Conservation (phyloP, 208 protist genomes). For the Crithidia expoeki region DNA sequence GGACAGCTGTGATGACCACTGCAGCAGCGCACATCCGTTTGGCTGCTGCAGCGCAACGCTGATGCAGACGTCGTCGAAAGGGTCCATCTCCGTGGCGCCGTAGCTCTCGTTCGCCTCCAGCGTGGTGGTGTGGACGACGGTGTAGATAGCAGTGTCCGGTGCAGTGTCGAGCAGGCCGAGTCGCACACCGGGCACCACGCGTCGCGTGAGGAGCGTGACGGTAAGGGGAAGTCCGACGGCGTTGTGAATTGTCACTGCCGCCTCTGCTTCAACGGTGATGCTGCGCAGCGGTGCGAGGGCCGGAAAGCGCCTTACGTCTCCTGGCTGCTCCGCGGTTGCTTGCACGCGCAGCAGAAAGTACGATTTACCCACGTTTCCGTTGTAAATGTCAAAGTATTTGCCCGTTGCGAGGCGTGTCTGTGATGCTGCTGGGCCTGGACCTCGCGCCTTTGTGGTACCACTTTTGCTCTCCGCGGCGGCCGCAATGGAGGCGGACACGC, state of each 20-base stretch:
- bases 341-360: conserved; percentile 58
- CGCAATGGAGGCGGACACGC: conserved; percentile 33
- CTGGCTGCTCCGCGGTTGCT: conserved; percentile 18
- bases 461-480: not conserved
- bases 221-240: conserved; percentile 54
- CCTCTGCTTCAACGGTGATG: conserved; percentile 39
- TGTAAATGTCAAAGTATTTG: conserved; percentile 33
- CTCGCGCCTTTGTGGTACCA: not conserved
- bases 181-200: conserved; percentile 24
- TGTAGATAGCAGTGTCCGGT: conserved; percentile 39
- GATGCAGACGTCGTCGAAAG: conserved; percentile 63
- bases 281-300: conserved; percentile 24
- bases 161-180: conserved; percentile 38
- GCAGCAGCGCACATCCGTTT: conserved; percentile 46
- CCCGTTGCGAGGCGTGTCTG: conserved; percentile 34
- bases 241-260: conserved; percentile 61
- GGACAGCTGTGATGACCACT: conserved; percentile 16
- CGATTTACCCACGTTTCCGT: conserved; percentile 24
- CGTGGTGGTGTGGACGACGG: conserved; percentile 37
- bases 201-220: conserved; percentile 50
- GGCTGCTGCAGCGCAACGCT: conserved; percentile 54
- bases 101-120: conserved; percentile 36
- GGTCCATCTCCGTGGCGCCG: conserved; percentile 66
- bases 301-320: conserved; percentile 22
- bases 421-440: not conserved